Percentiles rank a stretch among this genome's conserved stretches.
These are phyloP conservation scores for Incumbomyces lentus DNA, from an alignment of 2,329 filamentous ascomycete species.

Conservation along the genomic window DNA sequence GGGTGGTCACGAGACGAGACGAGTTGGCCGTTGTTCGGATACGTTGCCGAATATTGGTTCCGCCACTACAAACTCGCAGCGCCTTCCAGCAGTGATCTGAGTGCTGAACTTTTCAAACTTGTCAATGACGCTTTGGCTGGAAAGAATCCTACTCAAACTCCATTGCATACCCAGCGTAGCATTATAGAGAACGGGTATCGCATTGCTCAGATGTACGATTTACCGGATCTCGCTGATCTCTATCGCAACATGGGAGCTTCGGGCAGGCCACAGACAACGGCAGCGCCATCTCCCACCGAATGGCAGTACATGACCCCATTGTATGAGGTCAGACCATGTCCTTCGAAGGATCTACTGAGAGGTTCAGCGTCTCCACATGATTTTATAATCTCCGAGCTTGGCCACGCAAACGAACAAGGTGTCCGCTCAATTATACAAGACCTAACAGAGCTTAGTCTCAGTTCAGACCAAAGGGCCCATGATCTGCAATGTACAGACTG, in stretches of 20 bases:
- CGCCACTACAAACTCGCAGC: background rate
- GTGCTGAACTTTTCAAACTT: background rate
- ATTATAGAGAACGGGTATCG: background rate
- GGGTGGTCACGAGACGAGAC: background rate
- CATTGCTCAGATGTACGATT: slow-evolving; percentile 1
- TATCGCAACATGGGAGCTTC: slow-evolving; percentile 3
- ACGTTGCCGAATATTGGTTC: slow-evolving; percentile 1
- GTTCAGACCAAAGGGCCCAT: too few species aligned
- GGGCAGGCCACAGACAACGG: background rate
- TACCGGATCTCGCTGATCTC: background rate
- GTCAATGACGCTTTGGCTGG: background rate
- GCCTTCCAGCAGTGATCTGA: background rate
- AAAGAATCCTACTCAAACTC: background rate
- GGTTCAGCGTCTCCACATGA: too few species aligned
- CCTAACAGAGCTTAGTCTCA: too few species aligned
- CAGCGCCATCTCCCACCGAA: background rate
- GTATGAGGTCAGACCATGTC: background rate
- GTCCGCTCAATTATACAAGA: too few species aligned
- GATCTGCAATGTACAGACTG: too few species aligned
- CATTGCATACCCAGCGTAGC: background rate
- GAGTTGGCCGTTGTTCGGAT: background rate
- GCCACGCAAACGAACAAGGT: background rate
- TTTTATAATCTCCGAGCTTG: background rate
- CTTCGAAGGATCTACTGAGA: too few species aligned
- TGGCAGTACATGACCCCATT: background rate